Evolutionary conservation across 1,284 basidiomycete species (phyloP).

Genomic region (Fistulinella staudtii): DNA sequence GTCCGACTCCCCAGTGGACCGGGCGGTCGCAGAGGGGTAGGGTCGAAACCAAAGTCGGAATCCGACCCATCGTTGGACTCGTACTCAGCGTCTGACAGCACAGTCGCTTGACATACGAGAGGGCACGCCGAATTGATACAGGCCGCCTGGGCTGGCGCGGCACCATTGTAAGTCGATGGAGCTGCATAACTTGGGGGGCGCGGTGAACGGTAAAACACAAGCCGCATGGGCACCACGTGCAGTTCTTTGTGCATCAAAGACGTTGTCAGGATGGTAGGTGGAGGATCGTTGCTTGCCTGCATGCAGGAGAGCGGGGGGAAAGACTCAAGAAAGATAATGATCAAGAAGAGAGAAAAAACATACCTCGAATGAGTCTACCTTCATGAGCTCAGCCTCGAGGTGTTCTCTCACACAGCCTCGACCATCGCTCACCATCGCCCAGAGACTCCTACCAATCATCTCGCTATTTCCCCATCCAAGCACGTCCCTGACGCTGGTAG

Average conservation of each 20-base stretch:
- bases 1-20: too few species aligned
- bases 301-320: not conserved
- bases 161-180: not conserved
- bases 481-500: conserved; percentile 47
- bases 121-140: conserved; percentile 24
- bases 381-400: conserved; percentile 24
- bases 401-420: conserved; percentile 9
- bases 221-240: conserved; percentile 20
- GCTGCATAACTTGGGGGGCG: conserved; percentile 4
- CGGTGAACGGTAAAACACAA: conserved; percentile 27
- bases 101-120: conserved; percentile 33
- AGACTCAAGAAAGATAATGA: not conserved
- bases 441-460: conserved; percentile 62
- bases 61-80: not conserved
- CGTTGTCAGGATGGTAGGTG: conserved; percentile 21
- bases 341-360: conserved; percentile 2
- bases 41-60: not conserved
- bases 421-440: conserved; percentile 43
- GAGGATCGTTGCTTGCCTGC: conserved; percentile 18
- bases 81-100: conserved; percentile 13
- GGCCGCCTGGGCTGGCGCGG: conserved; percentile 3
- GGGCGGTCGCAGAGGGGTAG: too few species aligned
- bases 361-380: conserved; percentile 17
- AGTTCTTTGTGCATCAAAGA: conserved; percentile 23
- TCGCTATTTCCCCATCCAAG: conserved; percentile 69